A percentile compares a stretch with the other conserved stretches of the same genome.
These are phyloP conservation scores for Metschnikowia lochheadii DNA, from an alignment of 805 yeast species.

Conservation along the genomic window DNA sequence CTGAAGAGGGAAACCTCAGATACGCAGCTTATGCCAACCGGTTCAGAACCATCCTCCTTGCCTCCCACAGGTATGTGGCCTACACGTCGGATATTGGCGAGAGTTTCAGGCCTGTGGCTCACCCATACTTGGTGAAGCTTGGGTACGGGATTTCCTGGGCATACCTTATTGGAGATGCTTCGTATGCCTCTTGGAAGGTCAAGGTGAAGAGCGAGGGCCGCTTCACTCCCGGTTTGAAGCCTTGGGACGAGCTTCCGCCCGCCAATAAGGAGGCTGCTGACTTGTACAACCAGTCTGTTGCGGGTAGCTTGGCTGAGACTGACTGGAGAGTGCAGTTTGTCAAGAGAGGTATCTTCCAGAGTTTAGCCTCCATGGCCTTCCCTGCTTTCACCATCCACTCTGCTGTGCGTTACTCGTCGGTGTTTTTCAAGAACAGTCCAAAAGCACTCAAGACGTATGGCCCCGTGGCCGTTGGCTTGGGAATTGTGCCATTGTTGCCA, in stretches of 20 bases:
- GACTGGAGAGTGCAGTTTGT: slow-evolving; percentile 66
- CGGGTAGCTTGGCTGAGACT: slow-evolving; percentile 36
- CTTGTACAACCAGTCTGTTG: slow-evolving; percentile 20
- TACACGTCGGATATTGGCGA: slow-evolving; percentile 86
- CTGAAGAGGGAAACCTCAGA: slow-evolving; percentile 41
- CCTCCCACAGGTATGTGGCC: slow-evolving; percentile 80
- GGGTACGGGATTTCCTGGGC: slow-evolving; percentile 78
- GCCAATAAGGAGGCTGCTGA: slow-evolving; percentile 36
- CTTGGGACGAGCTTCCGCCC: slow-evolving; percentile 54
- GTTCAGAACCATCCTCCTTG: slow-evolving; percentile 61
- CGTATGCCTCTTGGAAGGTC: slow-evolving; percentile 69
- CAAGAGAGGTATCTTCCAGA: slow-evolving; percentile 76
- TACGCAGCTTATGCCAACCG: slow-evolving; percentile 83
- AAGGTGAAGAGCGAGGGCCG: slow-evolving; percentile 63
- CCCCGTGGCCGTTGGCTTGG: slow-evolving; percentile 75
- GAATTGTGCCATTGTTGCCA: slow-evolving; percentile 74
- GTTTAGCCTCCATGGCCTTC: slow-evolving; percentile 79
- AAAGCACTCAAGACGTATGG: slow-evolving; percentile 56
- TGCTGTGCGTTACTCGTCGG: slow-evolving; percentile 65
- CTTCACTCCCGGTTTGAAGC: slow-evolving; percentile 55
- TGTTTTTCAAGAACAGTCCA: slow-evolving; percentile 53
- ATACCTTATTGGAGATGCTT: slow-evolving; percentile 71
- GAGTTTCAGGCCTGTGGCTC: slow-evolving; percentile 78
- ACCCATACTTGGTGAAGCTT: slow-evolving; percentile 56
- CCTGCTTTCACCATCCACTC: slow-evolving; percentile 85